These are phyloP conservation scores for Teunomyces cretensis DNA, from an alignment of 805 yeast genomes.

Conservation along the genomic window DNA sequence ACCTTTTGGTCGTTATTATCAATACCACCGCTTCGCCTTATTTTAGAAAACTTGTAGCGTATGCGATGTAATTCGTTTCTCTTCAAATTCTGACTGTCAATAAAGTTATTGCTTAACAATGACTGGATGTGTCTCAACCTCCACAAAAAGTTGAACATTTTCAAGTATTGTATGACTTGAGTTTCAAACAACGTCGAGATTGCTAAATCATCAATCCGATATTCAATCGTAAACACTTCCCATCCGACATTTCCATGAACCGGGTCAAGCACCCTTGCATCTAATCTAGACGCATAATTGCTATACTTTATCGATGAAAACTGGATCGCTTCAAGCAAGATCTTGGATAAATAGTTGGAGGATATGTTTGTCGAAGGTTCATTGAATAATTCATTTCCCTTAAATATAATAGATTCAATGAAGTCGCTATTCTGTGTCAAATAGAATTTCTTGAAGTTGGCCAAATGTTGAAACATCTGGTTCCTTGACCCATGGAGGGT, in stretches of 20 bases:
- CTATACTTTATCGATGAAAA: constrained; percentile 49
- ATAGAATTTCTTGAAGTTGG: constrained; percentile 61
- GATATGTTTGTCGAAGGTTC: constrained; percentile 65
- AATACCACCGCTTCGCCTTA: neutral
- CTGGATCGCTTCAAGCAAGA: constrained; percentile 63
- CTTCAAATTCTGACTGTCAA: constrained; percentile 26
- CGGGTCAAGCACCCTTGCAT: constrained; percentile 77
- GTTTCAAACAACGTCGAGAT: constrained; percentile 40
- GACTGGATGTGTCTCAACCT: constrained; percentile 62
- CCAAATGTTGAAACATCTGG: constrained; percentile 53
- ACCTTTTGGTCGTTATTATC: constrained; percentile 19
- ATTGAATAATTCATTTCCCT: constrained; percentile 53
- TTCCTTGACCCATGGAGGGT: constrained; percentile 48
- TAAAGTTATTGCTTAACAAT: constrained; percentile 41
- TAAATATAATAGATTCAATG: constrained; percentile 59
- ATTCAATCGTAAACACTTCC: constrained; percentile 91
- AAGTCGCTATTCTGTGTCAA: constrained; percentile 81
- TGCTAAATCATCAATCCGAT: constrained; percentile 55
- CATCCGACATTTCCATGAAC: constrained; percentile 77
- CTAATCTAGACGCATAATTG: constrained; percentile 54
- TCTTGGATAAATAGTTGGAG: constrained; percentile 62
- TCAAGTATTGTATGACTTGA: constrained; percentile 48
- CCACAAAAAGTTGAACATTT: constrained; percentile 86
- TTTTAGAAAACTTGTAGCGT: neutral
- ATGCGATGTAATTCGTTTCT: constrained; percentile 24